Evolutionary conservation across 2,329 filamentous ascomycete species (phyloP), one percentile per base, ranked within the genome.

Genomic region (Lasiodiplodia theobromae): DNA sequence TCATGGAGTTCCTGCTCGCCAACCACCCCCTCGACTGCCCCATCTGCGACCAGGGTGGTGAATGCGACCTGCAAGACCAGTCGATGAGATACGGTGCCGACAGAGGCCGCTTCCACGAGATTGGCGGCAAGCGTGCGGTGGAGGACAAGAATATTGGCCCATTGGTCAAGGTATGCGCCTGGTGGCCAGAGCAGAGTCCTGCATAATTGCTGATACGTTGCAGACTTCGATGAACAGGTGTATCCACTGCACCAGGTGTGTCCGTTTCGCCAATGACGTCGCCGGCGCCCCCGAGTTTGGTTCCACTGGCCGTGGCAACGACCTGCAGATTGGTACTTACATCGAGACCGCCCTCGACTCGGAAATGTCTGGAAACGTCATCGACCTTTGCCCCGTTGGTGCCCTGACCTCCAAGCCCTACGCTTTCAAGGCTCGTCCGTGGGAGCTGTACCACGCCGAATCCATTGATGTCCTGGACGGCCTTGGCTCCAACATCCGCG

Each of bases 141-240:
- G 96, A 99, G 85, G 96, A 99, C 83, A 99, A 99, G 88, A 98
- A 99, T 82, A 97, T 99, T 77, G 96, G 96, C 44, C 96, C 96
- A 66, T 83, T 99, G 74, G 92, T 99, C 84, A 99, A 99, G 82
- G 82, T 85, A 74, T 51, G 51, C 18, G 44, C n/a, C 7, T 52
- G 66, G 6, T 4, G 31, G 34, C 11, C n/a, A 23, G 10, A 25
- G 34, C 3, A 31, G 0, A 21, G 10, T 23, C n/a, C n/a, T 14
- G 40, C 28, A 68, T 34, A 34, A 6, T 34, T 25, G 58, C 79
- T 82, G 63, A 82, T 71, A 52, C 18, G 52, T 25, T 34, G 34
- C 37, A 86, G 89, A 99, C 96, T 3, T 99, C 96, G 62, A 99
- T 99, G 96, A 99, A 99, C 87, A 89, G 96, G 80, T 99, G 96